Percentiles rank a stretch among this genome's conserved stretches.
Conservation (phyloP, 371 early-diverging fungal genomes). For the Lichtheimia corymbifera region DNA sequence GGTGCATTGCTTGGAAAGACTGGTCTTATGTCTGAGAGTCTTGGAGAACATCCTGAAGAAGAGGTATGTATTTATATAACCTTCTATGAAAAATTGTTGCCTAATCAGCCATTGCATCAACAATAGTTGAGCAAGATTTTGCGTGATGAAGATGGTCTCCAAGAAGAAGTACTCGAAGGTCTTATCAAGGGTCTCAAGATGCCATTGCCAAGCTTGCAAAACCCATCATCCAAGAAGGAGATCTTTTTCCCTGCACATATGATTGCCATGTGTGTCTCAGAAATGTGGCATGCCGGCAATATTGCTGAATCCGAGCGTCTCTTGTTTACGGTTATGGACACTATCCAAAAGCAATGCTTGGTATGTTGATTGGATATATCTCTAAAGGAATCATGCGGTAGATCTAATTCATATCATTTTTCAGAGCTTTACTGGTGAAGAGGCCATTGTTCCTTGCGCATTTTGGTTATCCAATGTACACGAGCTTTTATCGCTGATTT, state of each 20-base stretch:
- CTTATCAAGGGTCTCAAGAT: conserved; percentile 86
- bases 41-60: conserved; percentile 50
- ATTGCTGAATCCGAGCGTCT: conserved; percentile 79
- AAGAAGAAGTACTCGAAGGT: conserved; percentile 86
- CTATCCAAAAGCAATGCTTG: conserved; percentile 77
- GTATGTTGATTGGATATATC: conserved; percentile 27
- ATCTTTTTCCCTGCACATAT: conserved; percentile 93
- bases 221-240: conserved; percentile 80
- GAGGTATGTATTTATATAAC: conserved; percentile 28
- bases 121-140: conserved; percentile 52
- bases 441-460: conserved; percentile 61
- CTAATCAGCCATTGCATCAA: neutral
- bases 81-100: too few species aligned
- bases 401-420: neutral
- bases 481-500: conserved; percentile 76
- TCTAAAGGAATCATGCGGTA: neutral
- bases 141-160: conserved; percentile 74
- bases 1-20: conserved; percentile 23
- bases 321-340: conserved; percentile 83
- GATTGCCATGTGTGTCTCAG: conserved; percentile 80
- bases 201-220: conserved; percentile 83
- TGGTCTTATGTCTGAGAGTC: conserved; percentile 23
- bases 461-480: conserved; percentile 96
- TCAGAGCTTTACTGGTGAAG: conserved; percentile 48
- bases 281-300: conserved; percentile 82